Base-by-base conservation (phyloP, 1,139 yeast genomes). In the Diutina pseudorugosa region DNA sequence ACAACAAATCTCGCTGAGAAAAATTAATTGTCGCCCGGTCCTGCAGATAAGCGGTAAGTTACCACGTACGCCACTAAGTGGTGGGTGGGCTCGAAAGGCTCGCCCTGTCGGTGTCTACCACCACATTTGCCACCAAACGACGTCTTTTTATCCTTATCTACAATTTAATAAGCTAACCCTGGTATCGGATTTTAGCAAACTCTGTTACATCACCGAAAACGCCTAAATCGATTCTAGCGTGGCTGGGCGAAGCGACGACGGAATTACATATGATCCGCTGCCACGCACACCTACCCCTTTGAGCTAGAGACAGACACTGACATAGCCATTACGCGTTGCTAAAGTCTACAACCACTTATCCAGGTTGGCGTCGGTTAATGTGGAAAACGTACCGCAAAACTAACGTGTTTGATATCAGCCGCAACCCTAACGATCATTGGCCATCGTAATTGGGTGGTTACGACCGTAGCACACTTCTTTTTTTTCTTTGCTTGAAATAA, bases 1-100 rank as follows among this genome's bases (percentile, higher is more conserved):
- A 57, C 60, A 57, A 59, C 60, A 57, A 57, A 57, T 57, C 60
- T 59, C 59, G 49, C 27, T 45, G 49, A 45, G 49, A 45, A 45
- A 45, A 45, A 45, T 45, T 45, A 45, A 18, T 25, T 27, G 30
- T 23, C 20, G 19, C 30, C 19, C 40, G 21, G 49, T 27, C 21
- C 49, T 45, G 49, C 49, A 45, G 21, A 45, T 27, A 16, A 27
- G 12, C 21, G 16, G 4, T 27, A 45, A 19, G n/a, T 45, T 30
- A 30, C 49, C 49, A 45, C 49, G 49, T 45, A 45, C 49, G 40
- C 40, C 49, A 27, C 14, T 41, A 41, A 23, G n/a, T n/a, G n/a
- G n/a, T n/a, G n/a, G n/a, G n/a, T n/a, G n/a, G n/a, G n/a, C n/a
- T n/a, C n/a, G n/a, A n/a, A n/a, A n/a, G n/a, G n/a, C n/a, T n/a